Evolutionary conservation across 768 basidiomycete genomes (phyloP), one percentile per base, ranked within the genome.

Genomic region (Candolleomyces eurysporus): DNA sequence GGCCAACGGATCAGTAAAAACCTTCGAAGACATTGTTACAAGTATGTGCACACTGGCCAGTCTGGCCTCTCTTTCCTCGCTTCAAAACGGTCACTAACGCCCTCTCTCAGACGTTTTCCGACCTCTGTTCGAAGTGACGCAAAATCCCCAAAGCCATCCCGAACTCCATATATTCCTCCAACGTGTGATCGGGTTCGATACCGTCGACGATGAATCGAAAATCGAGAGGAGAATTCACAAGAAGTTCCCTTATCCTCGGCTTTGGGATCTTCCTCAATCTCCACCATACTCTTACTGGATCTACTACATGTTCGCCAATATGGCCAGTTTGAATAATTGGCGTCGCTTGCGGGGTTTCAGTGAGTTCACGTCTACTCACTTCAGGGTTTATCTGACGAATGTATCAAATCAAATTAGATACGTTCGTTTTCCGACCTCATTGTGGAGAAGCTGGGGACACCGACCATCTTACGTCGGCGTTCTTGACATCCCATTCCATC

Each of bases 171-270:
- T 96, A 40, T 96, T 99, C 78, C 77, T 99, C 39, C 95, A 97
- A 73, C 88, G 97, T 5, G 95, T 98, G 6, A 75, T 98, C 56
- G 97, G 97, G 5, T 97, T 99, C 69, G 97, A 98, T 68, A 95
- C 90, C n/a, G 97, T 99, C 21, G 97, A 99, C 66, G 97, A 99
- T 67, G 97, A 99, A 75, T 95, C 92, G 2, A 98, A 98, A 76
- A 79, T 86, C 0, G 97, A 99, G 73, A 79, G 94, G 59, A 80
- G 97, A 30, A 87, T 97, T 49, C 91, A 97, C 70, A 90, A 89
- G 68, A 98, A 97, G 71, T 97, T 92, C 78, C 96, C 96, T 0
- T 93, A 90, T 64, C 96, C 97, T 2, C 82, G 84, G 45, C 77
- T 93, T 45, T 99, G 97, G 97, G 84, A 95, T 72, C 87, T 91